Evolutionary conservation across 202 grass and related monocot species (phyloP).

Genomic region (Schoenoplectus tabernaemontani): DNA sequence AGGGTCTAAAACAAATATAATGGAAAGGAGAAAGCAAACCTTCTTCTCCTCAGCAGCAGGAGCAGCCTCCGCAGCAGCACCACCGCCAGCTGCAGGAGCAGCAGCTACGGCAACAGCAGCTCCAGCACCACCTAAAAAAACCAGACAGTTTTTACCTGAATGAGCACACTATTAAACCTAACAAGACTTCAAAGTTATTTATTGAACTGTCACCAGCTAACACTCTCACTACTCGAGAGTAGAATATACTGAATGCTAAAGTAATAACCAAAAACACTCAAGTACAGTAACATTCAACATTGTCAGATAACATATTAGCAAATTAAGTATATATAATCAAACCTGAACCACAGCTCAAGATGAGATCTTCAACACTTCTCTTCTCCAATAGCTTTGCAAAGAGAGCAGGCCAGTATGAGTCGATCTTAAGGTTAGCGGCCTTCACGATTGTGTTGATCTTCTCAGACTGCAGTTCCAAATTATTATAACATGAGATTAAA

Average conservation of each 20-base stretch:
- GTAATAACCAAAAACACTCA: not conserved
- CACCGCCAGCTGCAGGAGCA: slow-evolving; percentile 22
- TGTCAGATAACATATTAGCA: not conserved
- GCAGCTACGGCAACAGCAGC: slow-evolving; percentile 26
- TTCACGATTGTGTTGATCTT: slow-evolving; percentile 61
- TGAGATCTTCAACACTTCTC: slow-evolving; percentile 39
- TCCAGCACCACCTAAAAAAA: slow-evolving; percentile 32
- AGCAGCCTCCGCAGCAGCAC: slow-evolving; percentile 22
- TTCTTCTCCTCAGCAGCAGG: slow-evolving; percentile 40
- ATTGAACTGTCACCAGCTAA: not conserved
- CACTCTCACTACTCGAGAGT: not conserved
- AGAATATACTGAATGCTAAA: too few relatives aligned
- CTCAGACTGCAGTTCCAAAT: slow-evolving; percentile 35
- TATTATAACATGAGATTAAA: not conserved
- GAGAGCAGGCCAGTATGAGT: slow-evolving; percentile 35
- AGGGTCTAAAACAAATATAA: not conserved
- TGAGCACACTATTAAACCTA: not conserved
- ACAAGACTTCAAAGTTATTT: not conserved
- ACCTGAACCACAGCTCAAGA: slow-evolving; percentile 39
- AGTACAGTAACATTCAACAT: not conserved
- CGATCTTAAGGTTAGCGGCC: slow-evolving; percentile 42
- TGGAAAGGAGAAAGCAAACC: not conserved
- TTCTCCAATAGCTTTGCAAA: slow-evolving; percentile 40
- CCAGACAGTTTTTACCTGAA: not conserved
- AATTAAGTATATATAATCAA: not conserved